Base-by-base conservation (phyloP, 345 rosid genomes). In the Crucihimalaya himalaica region DNA sequence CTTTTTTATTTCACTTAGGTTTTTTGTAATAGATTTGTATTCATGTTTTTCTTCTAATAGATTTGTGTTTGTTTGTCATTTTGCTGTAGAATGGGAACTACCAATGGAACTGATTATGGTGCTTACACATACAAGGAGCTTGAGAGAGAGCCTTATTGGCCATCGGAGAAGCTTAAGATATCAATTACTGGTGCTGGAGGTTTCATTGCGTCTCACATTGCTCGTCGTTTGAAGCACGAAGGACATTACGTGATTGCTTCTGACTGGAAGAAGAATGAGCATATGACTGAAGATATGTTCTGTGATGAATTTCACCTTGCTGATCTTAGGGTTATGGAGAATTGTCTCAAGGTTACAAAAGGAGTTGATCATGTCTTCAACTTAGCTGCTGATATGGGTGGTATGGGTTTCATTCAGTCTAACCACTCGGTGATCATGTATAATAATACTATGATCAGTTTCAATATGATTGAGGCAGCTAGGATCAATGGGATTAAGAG, bases 381-480 rank as follows among this genome's bases (percentile, higher is more conserved):
- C 86, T 95, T 95, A 3, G 99, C 99, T 12, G 99, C 98, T 47
- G 99, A 95, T 77, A 95, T 95, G 99, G 99, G 99, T 16, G 99
- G 98, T 32, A 96, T 96, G 98, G 99, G 99, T 46, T 92, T 92
- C 75, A 96, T 96, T 61, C 97, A 92, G 89, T 90, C 97, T 53
- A 92, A 96, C 79, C 99, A 96, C 82, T 96, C 97, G 6, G 98
- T 96, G 18, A 96, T 96, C 31, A 90, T 96, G 96, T 96, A 92
- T 64, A 96, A 96, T 82, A 96, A 96, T 66, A 92, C 99, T 0
- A 96, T 96, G 99, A 96, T 96, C 80, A 92, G 97, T 80, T 89
- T 96, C 83, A 96, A 92, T 79, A 92, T 96, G 95, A 91, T 96
- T 4, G 98, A 92, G 84, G 99, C 98, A 16, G 76, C 94, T 51